Conservation (phyloP, 1,139 yeast species). For the Lizanozyma gosingica region DNA sequence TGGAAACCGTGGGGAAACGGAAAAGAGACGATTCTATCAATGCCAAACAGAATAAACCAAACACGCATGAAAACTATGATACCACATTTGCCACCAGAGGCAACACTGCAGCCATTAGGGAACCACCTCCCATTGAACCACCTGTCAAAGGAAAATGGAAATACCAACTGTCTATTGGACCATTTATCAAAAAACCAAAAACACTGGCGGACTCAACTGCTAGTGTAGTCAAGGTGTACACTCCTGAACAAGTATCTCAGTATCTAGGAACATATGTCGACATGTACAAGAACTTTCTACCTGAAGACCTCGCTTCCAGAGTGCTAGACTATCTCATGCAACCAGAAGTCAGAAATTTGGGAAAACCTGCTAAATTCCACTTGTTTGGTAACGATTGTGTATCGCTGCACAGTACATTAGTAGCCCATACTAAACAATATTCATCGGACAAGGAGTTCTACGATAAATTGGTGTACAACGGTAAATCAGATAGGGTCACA, state of each 20-base stretch:
- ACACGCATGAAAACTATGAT: too few relatives aligned
- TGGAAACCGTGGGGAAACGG: background rate
- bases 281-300: slow-evolving; percentile 43
- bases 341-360: slow-evolving; percentile 26
- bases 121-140: too few relatives aligned
- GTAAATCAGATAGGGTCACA: slow-evolving; percentile 13
- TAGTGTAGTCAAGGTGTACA: too few relatives aligned
- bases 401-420: slow-evolving; percentile 39
- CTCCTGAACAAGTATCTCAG: background rate
- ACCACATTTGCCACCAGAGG: background rate
- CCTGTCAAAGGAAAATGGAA: background rate
- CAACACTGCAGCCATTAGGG: background rate
- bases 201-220: background rate
- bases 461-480: slow-evolving; percentile 30
- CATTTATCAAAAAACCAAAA: background rate
- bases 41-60: background rate
- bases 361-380: slow-evolving; percentile 38
- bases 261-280: slow-evolving; percentile 36
- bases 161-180: background rate
- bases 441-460: slow-evolving; percentile 9
- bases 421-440: slow-evolving; percentile 7
- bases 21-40: background rate
- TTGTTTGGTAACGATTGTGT: slow-evolving; percentile 52
- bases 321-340: slow-evolving; percentile 26
- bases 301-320: slow-evolving; percentile 35